Conservation (phyloP, 139 green algal species). For the Chlamydomonas applanata region DNA sequence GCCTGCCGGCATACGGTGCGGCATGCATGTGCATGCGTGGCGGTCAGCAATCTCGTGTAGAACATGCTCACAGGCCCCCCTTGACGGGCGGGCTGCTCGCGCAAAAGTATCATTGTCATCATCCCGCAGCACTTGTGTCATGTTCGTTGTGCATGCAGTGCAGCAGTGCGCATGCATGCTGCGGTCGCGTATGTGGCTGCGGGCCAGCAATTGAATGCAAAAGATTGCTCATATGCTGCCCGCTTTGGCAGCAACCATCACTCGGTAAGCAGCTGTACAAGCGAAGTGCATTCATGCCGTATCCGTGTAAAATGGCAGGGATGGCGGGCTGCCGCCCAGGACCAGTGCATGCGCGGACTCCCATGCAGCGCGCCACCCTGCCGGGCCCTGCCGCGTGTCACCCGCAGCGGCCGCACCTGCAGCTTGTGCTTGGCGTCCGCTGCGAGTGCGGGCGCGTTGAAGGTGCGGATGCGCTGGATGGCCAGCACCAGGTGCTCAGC, state of each 20-base stretch:
- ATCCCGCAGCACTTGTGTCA: neutral
- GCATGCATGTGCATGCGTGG: neutral
- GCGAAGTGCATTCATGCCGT: no score
- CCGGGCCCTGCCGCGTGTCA: neutral
- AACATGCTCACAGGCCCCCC: slow-evolving; percentile 12
- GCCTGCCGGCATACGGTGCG: neutral
- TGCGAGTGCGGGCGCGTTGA: slow-evolving; percentile 70
- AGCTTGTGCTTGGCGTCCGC: slow-evolving; percentile 72
- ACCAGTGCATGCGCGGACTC: no score
- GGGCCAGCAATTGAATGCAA: slow-evolving; percentile 14
- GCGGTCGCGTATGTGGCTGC: no score
- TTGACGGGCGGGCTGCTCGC: neutral
- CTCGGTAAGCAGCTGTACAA: no score
- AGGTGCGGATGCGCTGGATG: slow-evolving; percentile 74
- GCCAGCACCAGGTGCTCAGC: slow-evolving; percentile 58
- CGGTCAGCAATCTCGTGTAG: slow-evolving; percentile 43
- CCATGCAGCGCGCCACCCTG: no score
- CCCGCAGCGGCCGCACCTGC: slow-evolving; percentile 49
- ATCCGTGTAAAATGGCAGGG: no score
- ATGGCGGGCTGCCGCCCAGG: no score
- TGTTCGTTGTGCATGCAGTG: no score
- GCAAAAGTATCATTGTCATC: neutral
- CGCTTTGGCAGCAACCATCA: no score
- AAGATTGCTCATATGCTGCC: neutral
- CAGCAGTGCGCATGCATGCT: no score